Conservation (phyloP, 2,329 filamentous ascomycete species). For the Aspergillus sp. region DNA sequence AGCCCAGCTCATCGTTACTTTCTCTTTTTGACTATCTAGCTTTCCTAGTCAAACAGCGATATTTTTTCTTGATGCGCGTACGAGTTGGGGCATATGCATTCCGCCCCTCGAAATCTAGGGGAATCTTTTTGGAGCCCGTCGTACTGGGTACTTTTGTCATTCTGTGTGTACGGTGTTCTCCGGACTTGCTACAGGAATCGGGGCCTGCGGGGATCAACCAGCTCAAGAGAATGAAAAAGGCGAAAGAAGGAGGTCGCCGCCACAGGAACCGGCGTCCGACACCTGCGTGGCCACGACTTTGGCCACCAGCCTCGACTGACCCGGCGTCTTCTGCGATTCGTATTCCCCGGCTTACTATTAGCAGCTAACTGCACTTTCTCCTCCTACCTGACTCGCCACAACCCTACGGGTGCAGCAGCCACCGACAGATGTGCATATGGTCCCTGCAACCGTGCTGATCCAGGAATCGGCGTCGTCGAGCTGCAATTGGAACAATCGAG, state of each 20-base stretch:
- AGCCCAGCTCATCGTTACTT: neutral
- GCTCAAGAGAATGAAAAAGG: neutral
- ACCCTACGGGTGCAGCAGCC: constrained; percentile 3
- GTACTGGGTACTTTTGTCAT: neutral
- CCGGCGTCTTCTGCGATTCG: neutral
- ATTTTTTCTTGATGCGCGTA: neutral
- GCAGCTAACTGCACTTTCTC: neutral
- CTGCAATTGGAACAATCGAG: neutral
- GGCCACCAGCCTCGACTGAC: neutral
- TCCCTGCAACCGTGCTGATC: neutral
- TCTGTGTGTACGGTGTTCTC: neutral
- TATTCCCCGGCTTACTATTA: neutral
- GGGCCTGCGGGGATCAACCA: neutral
- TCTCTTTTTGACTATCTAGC: neutral
- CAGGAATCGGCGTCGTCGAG: neutral
- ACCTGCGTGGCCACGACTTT: neutral
- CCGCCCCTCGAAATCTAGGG: too few species aligned
- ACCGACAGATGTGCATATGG: neutral
- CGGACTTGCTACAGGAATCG: neutral
- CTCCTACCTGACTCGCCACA: constrained; percentile 13
- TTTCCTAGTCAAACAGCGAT: neutral
- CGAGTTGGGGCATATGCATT: neutral
- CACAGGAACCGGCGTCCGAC: neutral
- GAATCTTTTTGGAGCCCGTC: neutral
- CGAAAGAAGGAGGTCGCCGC: neutral